Evolutionary conservation across 2,329 filamentous ascomycete genomes (phyloP).

Genomic region (Aspergillus terreus): DNA sequence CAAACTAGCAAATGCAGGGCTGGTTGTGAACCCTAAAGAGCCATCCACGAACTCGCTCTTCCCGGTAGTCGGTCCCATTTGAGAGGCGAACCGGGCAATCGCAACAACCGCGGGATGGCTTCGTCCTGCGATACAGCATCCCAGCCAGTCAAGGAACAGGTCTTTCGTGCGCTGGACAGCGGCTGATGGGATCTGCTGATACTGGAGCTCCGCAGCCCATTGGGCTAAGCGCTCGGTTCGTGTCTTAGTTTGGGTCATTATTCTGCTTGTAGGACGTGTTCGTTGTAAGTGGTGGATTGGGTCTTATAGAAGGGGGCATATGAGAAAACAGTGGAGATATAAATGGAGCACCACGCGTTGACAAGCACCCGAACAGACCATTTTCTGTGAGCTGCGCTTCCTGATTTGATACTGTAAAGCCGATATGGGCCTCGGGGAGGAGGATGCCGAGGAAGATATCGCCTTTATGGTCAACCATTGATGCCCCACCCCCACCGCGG

Average conservation of each 20-base stretch:
- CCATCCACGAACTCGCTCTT: conserved; percentile 28
- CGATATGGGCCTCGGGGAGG: neutral
- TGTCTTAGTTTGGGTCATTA: neutral
- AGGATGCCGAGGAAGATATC: neutral
- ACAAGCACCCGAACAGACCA: neutral
- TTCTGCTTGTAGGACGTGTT: neutral
- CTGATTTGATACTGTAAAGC: neutral
- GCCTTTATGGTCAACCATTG: neutral
- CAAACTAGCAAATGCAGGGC: conserved; percentile 27
- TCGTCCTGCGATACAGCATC: conserved; percentile 29
- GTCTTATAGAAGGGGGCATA: no score
- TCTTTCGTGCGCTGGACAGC: conserved; percentile 30
- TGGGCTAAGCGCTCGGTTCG: neutral
- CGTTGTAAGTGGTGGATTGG: no score
- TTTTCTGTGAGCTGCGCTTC: neutral
- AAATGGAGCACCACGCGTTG: neutral
- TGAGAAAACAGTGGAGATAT: neutral
- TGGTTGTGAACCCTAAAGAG: conserved; percentile 16
- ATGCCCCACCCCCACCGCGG: neutral
- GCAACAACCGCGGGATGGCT: conserved; percentile 19
- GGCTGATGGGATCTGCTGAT: conserved; percentile 19
- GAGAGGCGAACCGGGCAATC: neutral
- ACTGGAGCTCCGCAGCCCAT: conserved; percentile 11
- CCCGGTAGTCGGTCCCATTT: conserved; percentile 25
- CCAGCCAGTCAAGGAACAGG: conserved; percentile 29